These are phyloP conservation scores for Neurospora sp. DNA, from an alignment of 495 filamentous ascomycete species.

Conservation along the genomic window DNA sequence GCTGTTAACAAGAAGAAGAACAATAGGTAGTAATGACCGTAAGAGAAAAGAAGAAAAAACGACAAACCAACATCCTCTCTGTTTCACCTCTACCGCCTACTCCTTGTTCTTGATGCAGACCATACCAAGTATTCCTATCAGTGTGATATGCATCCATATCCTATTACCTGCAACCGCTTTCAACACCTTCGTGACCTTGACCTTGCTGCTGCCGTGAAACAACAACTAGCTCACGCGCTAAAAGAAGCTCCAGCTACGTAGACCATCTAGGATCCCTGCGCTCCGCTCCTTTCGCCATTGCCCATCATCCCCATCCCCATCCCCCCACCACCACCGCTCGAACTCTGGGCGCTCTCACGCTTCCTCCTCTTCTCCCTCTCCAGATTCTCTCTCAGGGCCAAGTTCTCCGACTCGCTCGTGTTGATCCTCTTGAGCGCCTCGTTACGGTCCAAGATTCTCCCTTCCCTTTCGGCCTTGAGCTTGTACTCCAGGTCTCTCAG, in stretches of 20 bases:
- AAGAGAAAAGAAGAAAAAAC: neutral
- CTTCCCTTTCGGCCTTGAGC: slow-evolving; percentile 83
- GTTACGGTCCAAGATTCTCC: slow-evolving; percentile 68
- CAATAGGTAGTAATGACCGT: neutral
- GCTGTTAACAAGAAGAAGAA: neutral
- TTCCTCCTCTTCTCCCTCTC: slow-evolving; percentile 38
- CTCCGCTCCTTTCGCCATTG: neutral
- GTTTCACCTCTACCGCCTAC: neutral
- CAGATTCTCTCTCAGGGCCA: slow-evolving; percentile 57
- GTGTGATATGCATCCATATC: neutral
- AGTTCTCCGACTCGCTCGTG: slow-evolving; percentile 70
- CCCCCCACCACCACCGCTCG: neutral
- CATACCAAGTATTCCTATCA: neutral
- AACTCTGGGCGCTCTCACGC: neutral
- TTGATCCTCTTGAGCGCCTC: slow-evolving; percentile 78
- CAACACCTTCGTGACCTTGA: neutral
- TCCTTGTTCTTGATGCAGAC: neutral
- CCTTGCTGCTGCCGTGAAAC: too few relatives aligned
- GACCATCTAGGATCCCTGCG: neutral
- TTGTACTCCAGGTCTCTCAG: slow-evolving; percentile 79
- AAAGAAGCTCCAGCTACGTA: neutral
- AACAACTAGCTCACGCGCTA: neutral
- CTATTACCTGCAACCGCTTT: neutral
- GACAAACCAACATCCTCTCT: neutral
- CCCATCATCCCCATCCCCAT: neutral